Conservation (phyloP, 2,329 filamentous ascomycete genomes). For the Pseudocercospora macadamiae region DNA sequence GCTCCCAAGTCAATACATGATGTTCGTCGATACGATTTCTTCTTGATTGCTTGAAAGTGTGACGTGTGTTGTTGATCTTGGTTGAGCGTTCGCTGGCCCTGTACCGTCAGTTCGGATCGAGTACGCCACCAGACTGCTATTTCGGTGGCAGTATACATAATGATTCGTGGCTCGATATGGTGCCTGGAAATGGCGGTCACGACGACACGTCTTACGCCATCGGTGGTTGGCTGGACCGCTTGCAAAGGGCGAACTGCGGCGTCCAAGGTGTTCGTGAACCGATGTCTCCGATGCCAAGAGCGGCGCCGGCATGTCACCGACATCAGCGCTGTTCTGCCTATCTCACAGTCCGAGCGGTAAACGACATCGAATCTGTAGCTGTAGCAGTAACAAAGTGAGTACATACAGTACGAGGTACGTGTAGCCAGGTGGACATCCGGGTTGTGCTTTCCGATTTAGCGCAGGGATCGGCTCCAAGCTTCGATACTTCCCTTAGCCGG, state of each 20-base stretch:
- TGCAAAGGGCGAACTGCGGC: not conserved
- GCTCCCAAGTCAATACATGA: not conserved
- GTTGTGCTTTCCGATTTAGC: constrained; percentile 1
- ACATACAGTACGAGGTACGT: constrained; percentile 1
- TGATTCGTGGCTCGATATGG: too few species aligned
- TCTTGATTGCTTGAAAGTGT: too few species aligned
- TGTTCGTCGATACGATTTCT: not conserved
- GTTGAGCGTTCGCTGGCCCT: too few species aligned
- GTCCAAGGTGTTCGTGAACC: not conserved
- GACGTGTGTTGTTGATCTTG: too few species aligned
- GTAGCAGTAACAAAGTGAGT: too few species aligned
- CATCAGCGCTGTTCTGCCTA: not conserved
- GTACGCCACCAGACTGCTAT: too few species aligned
- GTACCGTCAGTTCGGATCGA: too few species aligned
- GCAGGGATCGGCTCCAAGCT: not conserved
- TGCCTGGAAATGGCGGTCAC: constrained; percentile 4
- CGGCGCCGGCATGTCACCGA: not conserved
- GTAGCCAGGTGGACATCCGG: too few species aligned
- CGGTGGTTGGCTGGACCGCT: not conserved
- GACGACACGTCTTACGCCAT: constrained; percentile 4
- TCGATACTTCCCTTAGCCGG: not conserved
- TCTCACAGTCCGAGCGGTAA: too few species aligned
- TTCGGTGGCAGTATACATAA: too few species aligned
- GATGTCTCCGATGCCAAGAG: too few species aligned
- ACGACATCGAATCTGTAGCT: too few species aligned